A percentile compares a stretch with the other conserved stretches of the same genome.
These are phyloP conservation scores for Solanum lycopersicoides DNA, from an alignment of 257 asterid genomes.

Conservation along the genomic window DNA sequence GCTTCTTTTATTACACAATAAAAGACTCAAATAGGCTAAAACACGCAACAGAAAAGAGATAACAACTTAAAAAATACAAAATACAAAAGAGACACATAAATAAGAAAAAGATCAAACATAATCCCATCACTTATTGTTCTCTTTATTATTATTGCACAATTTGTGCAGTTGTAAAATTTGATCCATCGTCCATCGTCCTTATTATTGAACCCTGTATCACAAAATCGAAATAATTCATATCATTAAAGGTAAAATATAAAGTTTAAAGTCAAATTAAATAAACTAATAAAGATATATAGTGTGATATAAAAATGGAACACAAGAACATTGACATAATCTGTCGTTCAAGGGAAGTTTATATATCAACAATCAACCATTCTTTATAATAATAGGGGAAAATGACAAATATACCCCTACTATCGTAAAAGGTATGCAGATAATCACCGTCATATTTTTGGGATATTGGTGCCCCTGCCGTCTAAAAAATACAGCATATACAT, in stretches of 20 bases:
- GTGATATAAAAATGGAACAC: too few relatives aligned
- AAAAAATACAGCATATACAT: too few relatives aligned
- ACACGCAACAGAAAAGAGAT: not conserved
- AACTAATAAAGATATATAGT: too few relatives aligned
- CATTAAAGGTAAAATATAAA: not conserved
- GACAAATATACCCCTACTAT: too few relatives aligned
- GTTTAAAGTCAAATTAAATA: not conserved
- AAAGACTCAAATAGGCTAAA: not conserved
- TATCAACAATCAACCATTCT: not conserved
- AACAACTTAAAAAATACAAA: not conserved
- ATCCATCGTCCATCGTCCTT: not conserved
- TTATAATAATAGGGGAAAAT: too few relatives aligned
- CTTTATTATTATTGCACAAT: not conserved
- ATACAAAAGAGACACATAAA: not conserved
- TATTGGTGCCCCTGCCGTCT: too few relatives aligned
- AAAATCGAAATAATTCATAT: not conserved
- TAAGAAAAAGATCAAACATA: not conserved
- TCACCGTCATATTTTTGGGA: too few relatives aligned
- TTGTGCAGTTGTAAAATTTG: not conserved
- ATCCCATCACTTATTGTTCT: not conserved
- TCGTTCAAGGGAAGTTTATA: not conserved
- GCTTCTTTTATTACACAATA: not conserved
- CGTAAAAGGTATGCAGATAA: too few relatives aligned
- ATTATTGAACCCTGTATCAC: not conserved
- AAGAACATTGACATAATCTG: not conserved